These are phyloP conservation scores for Hyparrhenia diplandra DNA, from an alignment of 176 grass and related monocot genomes.

Conservation along the genomic window DNA sequence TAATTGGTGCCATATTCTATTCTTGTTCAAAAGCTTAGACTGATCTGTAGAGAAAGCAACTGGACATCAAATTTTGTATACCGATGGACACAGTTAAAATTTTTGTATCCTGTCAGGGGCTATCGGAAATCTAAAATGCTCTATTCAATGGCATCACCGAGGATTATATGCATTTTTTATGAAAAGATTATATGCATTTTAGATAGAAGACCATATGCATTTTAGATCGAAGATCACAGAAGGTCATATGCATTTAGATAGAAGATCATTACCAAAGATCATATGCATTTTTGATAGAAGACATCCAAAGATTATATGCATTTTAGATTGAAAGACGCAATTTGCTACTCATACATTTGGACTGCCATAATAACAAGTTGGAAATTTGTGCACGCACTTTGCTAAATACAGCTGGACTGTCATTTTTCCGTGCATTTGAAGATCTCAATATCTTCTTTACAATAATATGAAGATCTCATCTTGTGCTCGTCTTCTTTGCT, in stretches of 20 bases:
- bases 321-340: not conserved
- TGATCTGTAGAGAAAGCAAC: not conserved
- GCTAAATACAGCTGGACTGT: not conserved
- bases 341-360: not conserved
- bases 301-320: too few relatives aligned
- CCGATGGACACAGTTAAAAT: not conserved
- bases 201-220: too few relatives aligned
- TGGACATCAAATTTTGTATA: conserved; percentile 6
- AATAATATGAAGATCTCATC: too few relatives aligned
- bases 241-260: not conserved
- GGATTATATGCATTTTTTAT: not conserved
- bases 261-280: not conserved
- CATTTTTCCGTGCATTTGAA: not conserved
- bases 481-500: not conserved
- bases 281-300: not conserved
- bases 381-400: not conserved
- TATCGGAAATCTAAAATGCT: not conserved
- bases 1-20: not conserved
- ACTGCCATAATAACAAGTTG: not conserved
- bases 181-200: too few relatives aligned
- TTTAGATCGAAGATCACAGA: not conserved
- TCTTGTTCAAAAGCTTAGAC: not conserved
- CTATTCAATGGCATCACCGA: too few relatives aligned
- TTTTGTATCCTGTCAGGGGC: not conserved
- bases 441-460: too few relatives aligned